A percentile compares a stretch with the other conserved stretches of the same genome.
phyloP scores from a whole-genome alignment of 495 filamentous ascomycete genomes.

The Articulospora tetracladia region DNA sequence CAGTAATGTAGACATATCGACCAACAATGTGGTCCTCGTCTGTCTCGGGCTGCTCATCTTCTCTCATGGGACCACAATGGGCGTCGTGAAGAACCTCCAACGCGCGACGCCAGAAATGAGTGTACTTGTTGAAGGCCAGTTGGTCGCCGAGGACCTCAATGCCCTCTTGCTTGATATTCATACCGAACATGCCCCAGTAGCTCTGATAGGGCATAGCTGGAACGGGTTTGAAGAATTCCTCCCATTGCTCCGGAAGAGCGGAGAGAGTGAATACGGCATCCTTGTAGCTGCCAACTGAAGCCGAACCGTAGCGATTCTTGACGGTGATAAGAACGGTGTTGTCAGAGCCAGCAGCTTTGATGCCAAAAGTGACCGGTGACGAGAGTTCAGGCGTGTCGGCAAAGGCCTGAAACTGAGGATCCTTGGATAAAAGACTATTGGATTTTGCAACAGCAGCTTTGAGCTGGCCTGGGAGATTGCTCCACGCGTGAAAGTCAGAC shows the following conservation, averaged over 20 bases:
- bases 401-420: conserved; percentile 32
- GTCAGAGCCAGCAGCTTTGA: conserved; percentile 31
- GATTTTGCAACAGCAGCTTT: conserved; percentile 6
- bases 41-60: conserved; percentile 24
- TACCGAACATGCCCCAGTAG: conserved; percentile 37
- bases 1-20: conserved; percentile 33
- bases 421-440: conserved; percentile 4
- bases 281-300: conserved; percentile 8
- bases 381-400: conserved; percentile 21
- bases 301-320: conserved; percentile 24
- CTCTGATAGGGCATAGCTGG: conserved; percentile 33
- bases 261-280: conserved; percentile 27
- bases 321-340: conserved; percentile 30
- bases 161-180: conserved; percentile 38
- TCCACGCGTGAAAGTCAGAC: conserved; percentile 6
- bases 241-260: conserved; percentile 36
- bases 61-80: conserved; percentile 28
- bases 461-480: conserved; percentile 8
- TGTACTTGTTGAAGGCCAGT: conserved; percentile 30
- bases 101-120: conserved; percentile 35
- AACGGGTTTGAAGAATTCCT: conserved; percentile 34
- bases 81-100: conserved; percentile 35
- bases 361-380: conserved; percentile 29
- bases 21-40: conserved; percentile 32
- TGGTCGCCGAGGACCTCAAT: conserved; percentile 29